A percentile compares a stretch with the other conserved stretches of the same genome.
phyloP scores from a whole-genome alignment of 192 early-diverging fungal genomes.

The Backusella morwellensis region DNA sequence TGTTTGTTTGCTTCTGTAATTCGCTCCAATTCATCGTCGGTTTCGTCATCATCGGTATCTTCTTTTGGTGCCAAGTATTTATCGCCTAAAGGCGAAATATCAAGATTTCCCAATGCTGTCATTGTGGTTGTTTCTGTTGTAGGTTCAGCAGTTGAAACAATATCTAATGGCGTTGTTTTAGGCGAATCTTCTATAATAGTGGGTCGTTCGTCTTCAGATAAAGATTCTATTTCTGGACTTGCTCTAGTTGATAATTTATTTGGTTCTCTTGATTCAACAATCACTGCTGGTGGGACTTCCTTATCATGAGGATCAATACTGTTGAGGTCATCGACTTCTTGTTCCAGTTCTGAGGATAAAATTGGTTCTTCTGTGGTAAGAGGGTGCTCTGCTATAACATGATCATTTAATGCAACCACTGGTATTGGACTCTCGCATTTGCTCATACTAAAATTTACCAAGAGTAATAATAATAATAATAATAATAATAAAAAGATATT shows the following conservation, averaged over 20 bases:
- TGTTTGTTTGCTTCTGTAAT: conserved; percentile 23
- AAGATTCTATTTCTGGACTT: background rate
- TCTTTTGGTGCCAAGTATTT: background rate
- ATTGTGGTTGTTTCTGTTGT: background rate
- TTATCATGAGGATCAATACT: background rate
- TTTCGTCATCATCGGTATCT: conserved; percentile 3
- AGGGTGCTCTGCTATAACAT: conserved; percentile 4
- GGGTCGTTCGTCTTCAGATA: background rate
- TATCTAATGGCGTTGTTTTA: background rate
- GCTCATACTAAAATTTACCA: background rate
- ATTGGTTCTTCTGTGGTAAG: conserved; percentile 20
- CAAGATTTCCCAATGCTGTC: background rate
- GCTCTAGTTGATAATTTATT: background rate
- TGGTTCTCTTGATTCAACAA: conserved; percentile 8
- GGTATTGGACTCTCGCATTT: background rate
- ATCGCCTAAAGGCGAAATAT: background rate
- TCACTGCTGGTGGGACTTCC: background rate
- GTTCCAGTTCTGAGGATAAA: background rate
- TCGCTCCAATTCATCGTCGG: conserved; percentile 14
- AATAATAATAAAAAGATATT: background rate
- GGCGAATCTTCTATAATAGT: background rate
- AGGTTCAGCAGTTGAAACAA: background rate
- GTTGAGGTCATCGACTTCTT: conserved; percentile 11
- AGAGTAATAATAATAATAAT: background rate
- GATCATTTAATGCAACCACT: background rate